A percentile compares a stretch with the other conserved stretches of the same genome.
Evolutionary conservation across 495 filamentous ascomycete genomes (phyloP).

Genomic region (Hypoxylon trugodes): DNA sequence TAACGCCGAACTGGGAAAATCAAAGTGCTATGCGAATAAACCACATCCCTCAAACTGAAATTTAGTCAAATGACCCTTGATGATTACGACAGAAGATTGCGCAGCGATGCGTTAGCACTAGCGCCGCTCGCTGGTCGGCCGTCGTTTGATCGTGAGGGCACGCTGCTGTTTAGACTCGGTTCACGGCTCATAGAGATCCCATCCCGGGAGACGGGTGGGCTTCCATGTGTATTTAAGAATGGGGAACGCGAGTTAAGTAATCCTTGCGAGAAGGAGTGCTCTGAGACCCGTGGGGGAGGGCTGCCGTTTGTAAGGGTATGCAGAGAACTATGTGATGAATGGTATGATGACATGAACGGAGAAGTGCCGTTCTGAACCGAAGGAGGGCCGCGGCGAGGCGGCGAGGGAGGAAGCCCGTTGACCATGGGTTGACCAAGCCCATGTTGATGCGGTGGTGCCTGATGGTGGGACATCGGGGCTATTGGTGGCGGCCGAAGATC

Average conservation of each 20-base stretch:
- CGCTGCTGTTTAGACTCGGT: conserved; percentile 30
- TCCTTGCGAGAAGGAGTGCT: conserved; percentile 46
- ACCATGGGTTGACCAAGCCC: conserved; percentile 51
- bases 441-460: conserved; percentile 47
- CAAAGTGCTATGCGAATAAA: conserved; percentile 29
- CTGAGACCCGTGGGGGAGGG: conserved; percentile 44
- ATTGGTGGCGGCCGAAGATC: conserved; percentile 54
- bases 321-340: conserved; percentile 46
- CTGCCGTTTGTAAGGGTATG: conserved; percentile 49
- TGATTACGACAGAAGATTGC: conserved; percentile 72
- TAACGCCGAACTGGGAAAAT: conserved; percentile 31
- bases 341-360: conserved; percentile 36
- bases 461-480: conserved; percentile 48
- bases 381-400: conserved; percentile 44
- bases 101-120: conserved; percentile 78
- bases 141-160: conserved; percentile 46
- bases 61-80: neutral
- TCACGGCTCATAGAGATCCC: conserved; percentile 46
- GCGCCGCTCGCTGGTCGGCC: conserved; percentile 64
- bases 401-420: conserved; percentile 52
- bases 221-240: conserved; percentile 46
- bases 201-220: conserved; percentile 46
- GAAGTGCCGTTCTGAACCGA: conserved; percentile 31
- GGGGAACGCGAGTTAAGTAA: conserved; percentile 47
- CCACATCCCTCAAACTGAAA: conserved; percentile 1